Conservation (phyloP, 371 early-diverging fungal species). For the Mortierella sp. region DNA sequence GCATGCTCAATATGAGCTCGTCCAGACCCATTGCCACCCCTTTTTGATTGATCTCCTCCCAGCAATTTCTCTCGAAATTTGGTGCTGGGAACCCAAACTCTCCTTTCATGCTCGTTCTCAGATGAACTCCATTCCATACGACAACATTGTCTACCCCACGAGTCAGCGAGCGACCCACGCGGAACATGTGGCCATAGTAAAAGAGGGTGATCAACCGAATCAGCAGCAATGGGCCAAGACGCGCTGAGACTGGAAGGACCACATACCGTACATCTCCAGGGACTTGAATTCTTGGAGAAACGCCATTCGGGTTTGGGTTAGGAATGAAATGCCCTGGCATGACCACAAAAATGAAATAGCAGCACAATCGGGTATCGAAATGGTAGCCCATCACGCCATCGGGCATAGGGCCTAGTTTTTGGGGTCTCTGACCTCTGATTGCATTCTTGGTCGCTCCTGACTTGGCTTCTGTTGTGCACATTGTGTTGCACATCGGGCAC, state of each 20-base stretch:
- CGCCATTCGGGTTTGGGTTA: neutral
- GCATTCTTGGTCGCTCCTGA: constrained; percentile 16
- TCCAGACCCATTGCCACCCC: constrained; percentile 41
- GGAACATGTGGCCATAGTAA: constrained; percentile 50
- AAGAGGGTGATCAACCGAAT: constrained; percentile 36
- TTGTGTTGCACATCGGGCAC: constrained; percentile 42
- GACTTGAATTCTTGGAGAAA: neutral
- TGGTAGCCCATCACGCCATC: constrained; percentile 42
- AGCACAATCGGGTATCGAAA: constrained; percentile 40
- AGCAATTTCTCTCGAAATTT: constrained; percentile 33
- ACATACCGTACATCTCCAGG: constrained; percentile 28
- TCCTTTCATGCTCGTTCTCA: constrained; percentile 30
- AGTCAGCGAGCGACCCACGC: constrained; percentile 27
- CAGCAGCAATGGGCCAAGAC: constrained; percentile 44
- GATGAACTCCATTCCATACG: constrained; percentile 47
- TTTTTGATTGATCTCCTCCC: constrained; percentile 47
- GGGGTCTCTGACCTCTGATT: constrained; percentile 12
- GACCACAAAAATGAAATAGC: constrained; percentile 37
- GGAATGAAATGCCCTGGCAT: constrained; percentile 20
- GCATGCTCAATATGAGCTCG: constrained; percentile 23
- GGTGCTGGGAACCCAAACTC: constrained; percentile 41
- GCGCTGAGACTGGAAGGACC: constrained; percentile 33
- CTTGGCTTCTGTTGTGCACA: constrained; percentile 24
- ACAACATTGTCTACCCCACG: constrained; percentile 33
- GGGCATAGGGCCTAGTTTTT: constrained; percentile 43